Evolutionary conservation across 1,139 yeast genomes (phyloP), one percentile per base, ranked within the genome.

Genomic region (Sugiyamaella sp.): DNA sequence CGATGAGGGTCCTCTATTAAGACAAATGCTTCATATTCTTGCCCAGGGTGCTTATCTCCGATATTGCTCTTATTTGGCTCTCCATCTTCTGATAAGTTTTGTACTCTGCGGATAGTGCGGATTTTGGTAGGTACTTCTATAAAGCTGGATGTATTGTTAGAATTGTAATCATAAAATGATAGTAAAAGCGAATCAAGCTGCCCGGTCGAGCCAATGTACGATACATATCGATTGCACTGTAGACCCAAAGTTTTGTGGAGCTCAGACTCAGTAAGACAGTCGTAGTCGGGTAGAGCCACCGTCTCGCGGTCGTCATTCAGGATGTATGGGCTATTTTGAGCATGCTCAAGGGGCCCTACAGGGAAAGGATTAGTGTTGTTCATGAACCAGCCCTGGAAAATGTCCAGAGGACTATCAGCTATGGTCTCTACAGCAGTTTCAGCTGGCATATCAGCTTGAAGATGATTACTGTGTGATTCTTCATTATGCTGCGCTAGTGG

Each of bases 231-330:
- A 44, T 63, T 64, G 35, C 58, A 55, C 37, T 64, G 67, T 32
- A 64, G 53, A 4, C 67, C 67, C 4, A 64, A 52, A 5, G 67
- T 64, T 38, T 64, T 61, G 40, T 63, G 63, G 20, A 64, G 58
- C 6, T 62, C 53, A 1, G 67, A 62, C 46, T 63, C 60, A 37
- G 58, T 57, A 45, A 64, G 48, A 43, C 59, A 63, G 43, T 65
- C 66, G 45, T 64, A 64, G 48, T 64, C 67, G 2, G 65, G 64
- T 21, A 64, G 50, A 8, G 65, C 57, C 12, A 61, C 64, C 17
- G 59, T 47, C 3, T 40, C 63, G 16, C 57, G 29, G 27, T 29
- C 38, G 9, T 51, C 43, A 12, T 37, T 12, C 9, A 35, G 29
- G n/a, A 33, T 21, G 17, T 21, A 44, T 21, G 21, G 17, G 22